phyloP scores from a whole-genome alignment of 768 basidiomycete genomes.

The Pisolithus sp. region DNA sequence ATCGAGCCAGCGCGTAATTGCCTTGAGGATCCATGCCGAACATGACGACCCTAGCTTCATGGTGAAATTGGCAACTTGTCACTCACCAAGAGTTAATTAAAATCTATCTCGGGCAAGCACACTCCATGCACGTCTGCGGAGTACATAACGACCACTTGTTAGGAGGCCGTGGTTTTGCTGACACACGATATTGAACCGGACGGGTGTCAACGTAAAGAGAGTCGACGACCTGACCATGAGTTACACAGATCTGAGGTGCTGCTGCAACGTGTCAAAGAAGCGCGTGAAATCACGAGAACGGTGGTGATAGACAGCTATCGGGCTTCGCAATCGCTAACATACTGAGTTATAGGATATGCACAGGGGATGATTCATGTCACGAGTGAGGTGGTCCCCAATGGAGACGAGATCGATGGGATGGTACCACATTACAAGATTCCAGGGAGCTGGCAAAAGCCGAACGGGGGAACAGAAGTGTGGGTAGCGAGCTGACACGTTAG shows the following conservation, averaged over 20 bases:
- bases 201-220: constrained; percentile 28
- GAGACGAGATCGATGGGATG: no score
- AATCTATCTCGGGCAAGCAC: constrained; percentile 26
- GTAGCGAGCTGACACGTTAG: constrained; percentile 12
- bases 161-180: constrained; percentile 25
- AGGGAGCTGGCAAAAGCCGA: neutral
- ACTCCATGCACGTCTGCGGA: constrained; percentile 31
- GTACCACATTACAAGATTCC: no score
- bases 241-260: constrained; percentile 24
- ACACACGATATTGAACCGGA: constrained; percentile 12
- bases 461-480: constrained; percentile 16
- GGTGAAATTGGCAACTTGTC: constrained; percentile 16
- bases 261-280: constrained; percentile 31
- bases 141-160: constrained; percentile 30
- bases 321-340: constrained; percentile 19
- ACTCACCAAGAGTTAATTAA: constrained; percentile 26
- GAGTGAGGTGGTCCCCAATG: neutral
- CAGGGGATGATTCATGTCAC: constrained; percentile 9
- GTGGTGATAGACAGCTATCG: constrained; percentile 28
- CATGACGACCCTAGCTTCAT: constrained; percentile 22
- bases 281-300: constrained; percentile 29
- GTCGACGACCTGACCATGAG: constrained; percentile 24
- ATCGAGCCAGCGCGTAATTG: constrained; percentile 32
- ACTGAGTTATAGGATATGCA: constrained; percentile 6
- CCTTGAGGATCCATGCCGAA: constrained; percentile 28